Conservation (phyloP, 805 yeast genomes). For the Starmera quercuum region DNA sequence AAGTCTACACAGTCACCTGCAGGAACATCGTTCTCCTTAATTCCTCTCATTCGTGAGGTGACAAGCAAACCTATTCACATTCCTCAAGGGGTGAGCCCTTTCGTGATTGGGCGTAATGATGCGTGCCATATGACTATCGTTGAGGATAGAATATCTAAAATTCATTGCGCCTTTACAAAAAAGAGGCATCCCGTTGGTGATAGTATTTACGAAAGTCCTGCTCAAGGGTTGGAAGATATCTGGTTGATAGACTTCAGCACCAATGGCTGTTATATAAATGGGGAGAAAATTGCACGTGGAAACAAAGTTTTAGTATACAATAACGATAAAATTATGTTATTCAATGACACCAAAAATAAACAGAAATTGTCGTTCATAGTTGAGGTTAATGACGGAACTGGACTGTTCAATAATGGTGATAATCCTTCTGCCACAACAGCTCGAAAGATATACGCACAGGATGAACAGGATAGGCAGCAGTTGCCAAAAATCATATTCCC, state of each 20-base stretch:
- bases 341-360: conserved; percentile 48
- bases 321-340: conserved; percentile 60
- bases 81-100: conserved; percentile 60
- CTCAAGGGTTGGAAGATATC: conserved; percentile 62
- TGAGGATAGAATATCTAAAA: conserved; percentile 76
- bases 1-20: conserved; percentile 28
- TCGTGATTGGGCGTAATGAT: conserved; percentile 66
- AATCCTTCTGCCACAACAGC: background rate
- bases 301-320: conserved; percentile 52
- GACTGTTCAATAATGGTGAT: conserved; percentile 48
- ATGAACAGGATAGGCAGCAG: conserved; percentile 10
- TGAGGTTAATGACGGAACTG: conserved; percentile 51
- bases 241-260: conserved; percentile 80
- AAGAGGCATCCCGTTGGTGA: conserved; percentile 54
- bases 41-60: conserved; percentile 41
- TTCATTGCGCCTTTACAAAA: conserved; percentile 66
- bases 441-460: conserved; percentile 4
- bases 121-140: conserved; percentile 52
- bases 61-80: conserved; percentile 42
- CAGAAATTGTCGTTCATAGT: conserved; percentile 50
- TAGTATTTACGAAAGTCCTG: conserved; percentile 60
- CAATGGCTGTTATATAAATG: conserved; percentile 71
- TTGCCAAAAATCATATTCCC: conserved; percentile 5
- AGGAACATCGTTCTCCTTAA: conserved; percentile 58
- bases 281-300: conserved; percentile 49